Conservation (phyloP, 495 filamentous ascomycete genomes). For the Penicillium taxi region DNA sequence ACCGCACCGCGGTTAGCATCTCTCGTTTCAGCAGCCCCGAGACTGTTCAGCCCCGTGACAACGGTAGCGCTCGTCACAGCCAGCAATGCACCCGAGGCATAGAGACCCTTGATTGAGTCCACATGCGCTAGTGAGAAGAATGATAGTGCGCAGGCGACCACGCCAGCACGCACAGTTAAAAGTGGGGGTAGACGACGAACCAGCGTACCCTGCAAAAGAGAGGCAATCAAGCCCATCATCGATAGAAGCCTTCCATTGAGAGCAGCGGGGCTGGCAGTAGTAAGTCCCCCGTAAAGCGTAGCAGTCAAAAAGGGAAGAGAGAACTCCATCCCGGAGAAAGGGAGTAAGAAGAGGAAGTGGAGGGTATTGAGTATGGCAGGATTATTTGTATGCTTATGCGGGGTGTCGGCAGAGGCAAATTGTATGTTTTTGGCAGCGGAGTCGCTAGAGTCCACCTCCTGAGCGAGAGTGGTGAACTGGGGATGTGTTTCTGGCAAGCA, state of each 20-base stretch:
- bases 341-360: constrained; percentile 87
- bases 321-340: constrained; percentile 97
- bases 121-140: constrained; percentile 75
- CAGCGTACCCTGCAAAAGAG: constrained; percentile 77
- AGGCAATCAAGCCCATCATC: constrained; percentile 87
- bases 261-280: constrained; percentile 44
- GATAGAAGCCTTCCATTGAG: constrained; percentile 84
- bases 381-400: constrained; percentile 57
- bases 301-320: constrained; percentile 91
- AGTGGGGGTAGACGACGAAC: constrained; percentile 76
- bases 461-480: constrained; percentile 25
- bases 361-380: constrained; percentile 75
- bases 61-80: constrained; percentile 89
- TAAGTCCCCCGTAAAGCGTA: constrained; percentile 66
- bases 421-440: background rate
- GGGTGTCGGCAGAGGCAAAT: background rate
- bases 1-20: constrained; percentile 77
- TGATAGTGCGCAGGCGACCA: constrained; percentile 64
- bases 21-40: constrained; percentile 80
- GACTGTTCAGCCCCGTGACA: constrained; percentile 84
- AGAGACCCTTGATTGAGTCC: constrained; percentile 56
- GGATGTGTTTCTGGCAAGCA: constrained; percentile 86
- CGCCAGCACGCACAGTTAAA: constrained; percentile 66
- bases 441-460: constrained; percentile 11
- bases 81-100: constrained; percentile 69